Conservation (phyloP, 2,329 filamentous ascomycete genomes). For the Aureobasidium vineae region DNA sequence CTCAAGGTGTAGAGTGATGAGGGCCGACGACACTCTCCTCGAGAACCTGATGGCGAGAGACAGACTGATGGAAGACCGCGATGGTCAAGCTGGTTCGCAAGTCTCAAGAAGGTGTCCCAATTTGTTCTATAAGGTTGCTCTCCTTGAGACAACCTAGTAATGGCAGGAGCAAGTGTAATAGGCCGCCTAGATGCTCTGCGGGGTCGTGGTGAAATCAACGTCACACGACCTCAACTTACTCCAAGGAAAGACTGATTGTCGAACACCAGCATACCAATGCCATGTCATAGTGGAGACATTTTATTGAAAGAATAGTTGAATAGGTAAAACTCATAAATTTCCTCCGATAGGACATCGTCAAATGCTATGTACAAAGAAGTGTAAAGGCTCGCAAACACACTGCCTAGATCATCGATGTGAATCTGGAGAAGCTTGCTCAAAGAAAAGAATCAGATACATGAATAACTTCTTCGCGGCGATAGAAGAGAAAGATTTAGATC, state of each 20-base stretch:
- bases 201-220: background rate
- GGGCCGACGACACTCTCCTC: background rate
- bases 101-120: too few relatives aligned
- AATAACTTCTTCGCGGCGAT: background rate
- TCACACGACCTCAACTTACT: background rate
- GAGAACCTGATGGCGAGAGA: background rate
- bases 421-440: slow-evolving; percentile 4
- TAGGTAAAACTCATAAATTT: slow-evolving; percentile 9
- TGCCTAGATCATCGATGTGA: slow-evolving; percentile 7
- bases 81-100: background rate
- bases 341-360: slow-evolving; percentile 2
- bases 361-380: slow-evolving; percentile 27
- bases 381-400: slow-evolving; percentile 20
- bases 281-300: too few relatives aligned
- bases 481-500: slow-evolving; percentile 2
- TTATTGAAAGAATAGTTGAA: background rate
- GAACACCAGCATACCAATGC: background rate
- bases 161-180: background rate
- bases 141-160: background rate
- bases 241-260: background rate
- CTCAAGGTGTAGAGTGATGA: background rate
- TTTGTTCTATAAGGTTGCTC: background rate
- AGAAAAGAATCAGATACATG: slow-evolving; percentile 13
- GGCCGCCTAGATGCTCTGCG: background rate
- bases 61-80: background rate